Conservation (phyloP, 768 basidiomycete species). For the Rhodotorula babjevae region DNA sequence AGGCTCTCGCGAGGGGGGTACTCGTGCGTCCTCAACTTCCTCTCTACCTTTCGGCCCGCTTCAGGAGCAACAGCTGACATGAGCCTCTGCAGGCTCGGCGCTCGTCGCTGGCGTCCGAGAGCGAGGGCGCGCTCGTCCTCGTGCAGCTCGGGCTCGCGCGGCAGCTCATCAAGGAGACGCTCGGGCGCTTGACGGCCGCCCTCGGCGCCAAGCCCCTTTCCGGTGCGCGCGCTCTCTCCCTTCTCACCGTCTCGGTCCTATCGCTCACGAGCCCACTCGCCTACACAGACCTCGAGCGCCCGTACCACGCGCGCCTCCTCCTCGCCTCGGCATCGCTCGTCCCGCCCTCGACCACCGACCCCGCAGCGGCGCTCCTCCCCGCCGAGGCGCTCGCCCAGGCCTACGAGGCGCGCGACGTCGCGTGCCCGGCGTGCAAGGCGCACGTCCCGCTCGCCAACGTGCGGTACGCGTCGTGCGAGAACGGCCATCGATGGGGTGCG, state of each 20-base stretch:
- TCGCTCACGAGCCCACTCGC: too few relatives aligned
- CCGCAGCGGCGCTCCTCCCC: background rate
- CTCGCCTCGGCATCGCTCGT: constrained; percentile 17
- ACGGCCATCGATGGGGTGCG: constrained; percentile 28
- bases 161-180: background rate
- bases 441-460: constrained; percentile 14
- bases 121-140: background rate
- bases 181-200: background rate
- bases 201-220: background rate
- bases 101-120: background rate
- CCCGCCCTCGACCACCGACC: background rate
- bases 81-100: background rate
- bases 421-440: constrained; percentile 12
- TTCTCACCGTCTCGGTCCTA: too few relatives aligned
- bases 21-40: background rate
- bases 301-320: constrained; percentile 5
- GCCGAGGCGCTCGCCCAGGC: constrained; percentile 12
- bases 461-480: background rate
- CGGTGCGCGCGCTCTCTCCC: background rate
- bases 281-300: background rate
- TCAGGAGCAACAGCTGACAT: background rate
- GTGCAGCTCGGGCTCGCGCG: background rate
- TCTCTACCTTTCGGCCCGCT: background rate
- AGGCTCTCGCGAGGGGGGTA: background rate
- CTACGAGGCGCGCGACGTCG: background rate